Evolutionary conservation across 257 asterid species (phyloP).

Genomic region (Scutellaria baicalensis): DNA sequence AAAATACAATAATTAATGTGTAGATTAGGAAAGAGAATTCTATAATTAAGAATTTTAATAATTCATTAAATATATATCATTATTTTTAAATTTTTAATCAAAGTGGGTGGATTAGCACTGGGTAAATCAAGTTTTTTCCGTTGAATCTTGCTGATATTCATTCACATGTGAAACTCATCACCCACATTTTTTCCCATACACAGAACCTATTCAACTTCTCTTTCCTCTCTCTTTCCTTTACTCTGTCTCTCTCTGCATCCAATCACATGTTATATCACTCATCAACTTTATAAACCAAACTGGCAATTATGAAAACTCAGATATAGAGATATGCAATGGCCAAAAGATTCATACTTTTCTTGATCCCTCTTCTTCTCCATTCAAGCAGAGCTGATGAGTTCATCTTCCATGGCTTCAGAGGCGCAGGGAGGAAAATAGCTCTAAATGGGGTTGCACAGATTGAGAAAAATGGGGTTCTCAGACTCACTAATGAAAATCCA

Average conservation of each 20-base stretch:
- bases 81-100: no score
- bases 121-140: no score
- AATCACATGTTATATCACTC: constrained; percentile 9
- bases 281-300: neutral
- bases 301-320: neutral
- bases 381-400: constrained; percentile 40
- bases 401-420: constrained; percentile 42
- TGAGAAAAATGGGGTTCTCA: constrained; percentile 39
- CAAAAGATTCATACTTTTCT: constrained; percentile 7
- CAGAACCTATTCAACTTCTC: neutral
- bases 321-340: constrained; percentile 33
- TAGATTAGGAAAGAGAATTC: no score
- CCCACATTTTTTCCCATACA: constrained; percentile 6
- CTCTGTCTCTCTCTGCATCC: neutral
- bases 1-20: no score
- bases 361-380: constrained; percentile 7
- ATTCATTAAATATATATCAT: no score
- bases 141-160: neutral
- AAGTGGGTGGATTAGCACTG: no score
- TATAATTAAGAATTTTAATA: no score
- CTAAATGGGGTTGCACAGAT: constrained; percentile 50
- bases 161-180: constrained; percentile 21
- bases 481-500: constrained; percentile 36
- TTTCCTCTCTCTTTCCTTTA: neutral
- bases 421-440: constrained; percentile 12